Base-by-base conservation (phyloP, 78 protist species). In the Dictyostelium capitatum region DNA sequence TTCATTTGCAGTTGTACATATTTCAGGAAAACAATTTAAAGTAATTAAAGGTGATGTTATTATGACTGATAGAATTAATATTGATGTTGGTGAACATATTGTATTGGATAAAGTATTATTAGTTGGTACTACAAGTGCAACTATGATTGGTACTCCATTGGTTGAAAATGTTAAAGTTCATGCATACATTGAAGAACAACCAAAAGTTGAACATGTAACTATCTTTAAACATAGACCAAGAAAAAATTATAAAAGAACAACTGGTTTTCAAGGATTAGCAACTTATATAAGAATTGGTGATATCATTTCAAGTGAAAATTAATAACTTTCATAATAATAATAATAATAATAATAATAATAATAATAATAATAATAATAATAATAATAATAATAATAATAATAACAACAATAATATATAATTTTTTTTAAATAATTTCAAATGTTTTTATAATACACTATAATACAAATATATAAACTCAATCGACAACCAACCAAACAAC, bases 171-270 rank as follows among this genome's bases (percentile, higher is more conserved):
- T 23, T 23, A 59, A 81, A 43, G 95, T 91, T 30, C 90, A 91
- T 25, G 95, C 95, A 19, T 78, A 30, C 51, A 43, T 91, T 10
- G 95, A 91, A 56, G 90, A 91, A 48, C 89, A 91, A 46, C 20
- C 95, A 7, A 82, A 77, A 28, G 59, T 90, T 17, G 62, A 73
- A 48, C 75, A 91, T 23, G 95, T 91, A 15, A 80, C 80, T 1
- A 83, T 91, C 56, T 91, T 82, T 79, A 91, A 91, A 62, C 70
- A 74, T 14, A 91, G 74, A 85, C 83, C 90, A 79, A 91, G 95
- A 83, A 91, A 91, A 78, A 91, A 91, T 70, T 91, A 91, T 57
- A 77, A 54, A 79, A 80, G 95, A 74, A 80, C 90, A 20, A 91
- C 89, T 6, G 89, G 82, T 25, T 81, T 73, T n/a, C 53, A 74